phyloP scores from a whole-genome alignment of 306 rosid species.

The Echinosophora koreensis region DNA sequence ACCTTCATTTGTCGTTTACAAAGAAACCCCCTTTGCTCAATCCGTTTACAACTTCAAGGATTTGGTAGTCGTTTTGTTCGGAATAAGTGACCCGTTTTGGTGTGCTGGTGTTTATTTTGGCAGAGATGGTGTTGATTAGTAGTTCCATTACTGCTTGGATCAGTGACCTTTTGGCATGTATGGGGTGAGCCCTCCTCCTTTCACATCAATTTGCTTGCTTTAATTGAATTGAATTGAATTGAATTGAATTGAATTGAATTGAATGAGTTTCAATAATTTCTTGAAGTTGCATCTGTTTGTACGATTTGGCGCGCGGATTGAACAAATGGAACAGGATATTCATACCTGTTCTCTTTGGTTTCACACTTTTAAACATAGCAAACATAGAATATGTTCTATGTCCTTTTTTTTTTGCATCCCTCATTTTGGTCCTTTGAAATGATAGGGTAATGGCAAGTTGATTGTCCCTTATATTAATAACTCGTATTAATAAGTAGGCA shows the following conservation, averaged over 20 bases:
- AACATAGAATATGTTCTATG: no score
- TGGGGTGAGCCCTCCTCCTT: slow-evolving; percentile 80
- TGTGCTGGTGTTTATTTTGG: slow-evolving; percentile 2
- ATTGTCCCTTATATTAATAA: no score
- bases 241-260: slow-evolving; percentile 4
- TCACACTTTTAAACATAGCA: no score
- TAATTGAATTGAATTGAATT: slow-evolving; percentile 1
- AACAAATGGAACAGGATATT: no score
- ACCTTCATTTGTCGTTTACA: neutral
- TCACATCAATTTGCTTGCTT: slow-evolving; percentile 30
- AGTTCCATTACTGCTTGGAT: slow-evolving; percentile 67
- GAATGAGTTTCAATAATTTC: slow-evolving; percentile 24
- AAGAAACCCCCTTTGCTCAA: neutral
- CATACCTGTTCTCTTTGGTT: no score
- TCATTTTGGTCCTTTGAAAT: no score
- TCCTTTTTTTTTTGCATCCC: no score
- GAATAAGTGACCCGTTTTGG: slow-evolving; percentile 38
- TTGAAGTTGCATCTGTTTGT: slow-evolving; percentile 9
- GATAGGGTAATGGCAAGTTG: no score
- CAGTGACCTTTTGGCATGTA: slow-evolving; percentile 81
- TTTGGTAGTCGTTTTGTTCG: neutral
- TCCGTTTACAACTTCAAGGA: neutral
- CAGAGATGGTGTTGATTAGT: slow-evolving; percentile 24
- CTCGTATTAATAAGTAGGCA: no score
- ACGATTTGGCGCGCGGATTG: no score